Percentiles rank a stretch among this genome's conserved stretches.
Evolutionary conservation across 2,329 filamentous ascomycete species (phyloP).

Genomic region (Orbilia ellipsospora): DNA sequence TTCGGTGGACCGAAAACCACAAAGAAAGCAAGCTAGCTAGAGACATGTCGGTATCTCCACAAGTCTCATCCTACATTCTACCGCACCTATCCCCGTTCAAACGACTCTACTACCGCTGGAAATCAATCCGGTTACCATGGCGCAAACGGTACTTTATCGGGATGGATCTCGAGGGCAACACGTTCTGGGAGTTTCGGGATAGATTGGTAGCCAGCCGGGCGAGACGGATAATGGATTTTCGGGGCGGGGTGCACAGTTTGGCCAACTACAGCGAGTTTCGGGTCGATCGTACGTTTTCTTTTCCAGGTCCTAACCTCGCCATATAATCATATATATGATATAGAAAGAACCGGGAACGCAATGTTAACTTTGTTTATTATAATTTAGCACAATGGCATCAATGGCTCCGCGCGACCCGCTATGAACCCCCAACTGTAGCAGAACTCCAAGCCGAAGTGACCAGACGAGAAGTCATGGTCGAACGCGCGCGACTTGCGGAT

Average conservation of each 20-base stretch:
- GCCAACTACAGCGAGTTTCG: conserved; percentile 55
- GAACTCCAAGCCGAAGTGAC: conserved; percentile 70
- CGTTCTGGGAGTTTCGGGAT: conserved; percentile 75
- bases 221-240: conserved; percentile 56
- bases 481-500: conserved; percentile 72
- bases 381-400: conserved; percentile 71
- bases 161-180: conserved; percentile 74
- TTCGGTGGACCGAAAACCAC: too few relatives aligned
- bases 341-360: not conserved
- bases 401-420: conserved; percentile 73
- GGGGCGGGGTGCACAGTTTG: conserved; percentile 43
- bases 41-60: conserved; percentile 6
- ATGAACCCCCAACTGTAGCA: conserved; percentile 67
- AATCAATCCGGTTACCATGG: conserved; percentile 43
- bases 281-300: conserved; percentile 41
- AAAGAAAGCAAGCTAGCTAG: not conserved
- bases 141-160: conserved; percentile 60
- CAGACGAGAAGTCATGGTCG: conserved; percentile 66
- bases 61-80: conserved; percentile 27
- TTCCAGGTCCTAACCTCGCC: too few relatives aligned
- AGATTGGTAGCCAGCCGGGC: conserved; percentile 37
- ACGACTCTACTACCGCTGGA: conserved; percentile 38
- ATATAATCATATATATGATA: too few relatives aligned
- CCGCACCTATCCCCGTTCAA: conserved; percentile 22
- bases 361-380: not conserved